Percentiles rank a stretch among this genome's conserved stretches.
Evolutionary conservation across 2,329 filamentous ascomycete genomes (phyloP).

Genomic region (Ophiostoma sp.): DNA sequence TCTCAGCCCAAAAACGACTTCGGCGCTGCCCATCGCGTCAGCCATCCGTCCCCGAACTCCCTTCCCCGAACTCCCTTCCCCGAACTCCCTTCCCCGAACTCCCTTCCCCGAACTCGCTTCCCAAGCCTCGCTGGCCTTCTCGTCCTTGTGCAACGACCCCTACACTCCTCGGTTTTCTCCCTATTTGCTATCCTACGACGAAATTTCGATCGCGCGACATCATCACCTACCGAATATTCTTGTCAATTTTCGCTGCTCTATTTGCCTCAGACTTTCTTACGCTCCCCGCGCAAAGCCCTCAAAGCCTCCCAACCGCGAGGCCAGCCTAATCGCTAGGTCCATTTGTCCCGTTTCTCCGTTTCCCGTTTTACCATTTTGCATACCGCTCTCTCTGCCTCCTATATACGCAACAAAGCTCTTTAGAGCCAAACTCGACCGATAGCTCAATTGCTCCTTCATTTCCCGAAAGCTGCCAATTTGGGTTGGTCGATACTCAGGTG

Average conservation of each 20-base stretch:
- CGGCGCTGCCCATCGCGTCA: slow-evolving; percentile 8
- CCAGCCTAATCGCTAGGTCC: slow-evolving; percentile 14
- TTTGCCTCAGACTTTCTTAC: not conserved
- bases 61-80: not conserved
- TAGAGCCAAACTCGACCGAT: not conserved
- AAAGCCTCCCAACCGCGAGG: not conserved
- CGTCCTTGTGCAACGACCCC: not conserved
- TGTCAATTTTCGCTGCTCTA: not conserved
- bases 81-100: not conserved
- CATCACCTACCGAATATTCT: not conserved
- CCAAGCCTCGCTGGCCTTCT: not conserved
- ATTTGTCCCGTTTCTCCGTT: not conserved
- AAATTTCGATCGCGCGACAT: not conserved
- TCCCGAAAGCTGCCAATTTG: slow-evolving; percentile 3
- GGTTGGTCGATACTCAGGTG: not conserved
- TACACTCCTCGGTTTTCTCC: not conserved
- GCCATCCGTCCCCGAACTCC: not conserved
- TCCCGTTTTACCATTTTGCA: slow-evolving; percentile 8
- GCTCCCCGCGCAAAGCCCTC: not conserved
- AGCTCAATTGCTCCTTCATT: not conserved
- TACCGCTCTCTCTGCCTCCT: not conserved
- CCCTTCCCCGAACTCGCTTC: slow-evolving; percentile 10
- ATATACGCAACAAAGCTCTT: not conserved
- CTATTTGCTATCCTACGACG: not conserved
- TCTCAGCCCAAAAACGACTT: not conserved